A percentile compares a stretch with the other conserved stretches of the same genome.
Conservation (phyloP, 192 early-diverging fungal species). For the Entophlyctis helioformis region DNA sequence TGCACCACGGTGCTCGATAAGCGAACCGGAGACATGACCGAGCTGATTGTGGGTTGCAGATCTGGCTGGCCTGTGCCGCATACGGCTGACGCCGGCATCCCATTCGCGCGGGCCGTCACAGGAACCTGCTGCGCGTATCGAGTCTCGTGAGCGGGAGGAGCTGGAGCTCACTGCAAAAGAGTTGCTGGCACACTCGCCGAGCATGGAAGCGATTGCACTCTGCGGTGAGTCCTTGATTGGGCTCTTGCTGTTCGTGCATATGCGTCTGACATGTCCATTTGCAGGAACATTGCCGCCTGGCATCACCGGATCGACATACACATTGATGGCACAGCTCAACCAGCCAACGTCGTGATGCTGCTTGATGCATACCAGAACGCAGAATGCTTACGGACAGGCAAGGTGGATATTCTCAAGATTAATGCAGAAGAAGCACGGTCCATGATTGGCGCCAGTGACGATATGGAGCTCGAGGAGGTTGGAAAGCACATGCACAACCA, state of each 20-base stretch:
- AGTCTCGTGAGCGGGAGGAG: not conserved
- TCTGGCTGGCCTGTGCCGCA: no score
- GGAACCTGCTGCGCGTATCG: slow-evolving; percentile 5
- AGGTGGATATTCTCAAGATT: slow-evolving; percentile 14
- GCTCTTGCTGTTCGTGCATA: no score
- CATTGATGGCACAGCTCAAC: not conserved
- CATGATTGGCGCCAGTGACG: slow-evolving; percentile 1
- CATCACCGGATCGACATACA: slow-evolving; percentile 2
- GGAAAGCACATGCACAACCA: slow-evolving; percentile 2
- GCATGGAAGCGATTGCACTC: slow-evolving; percentile 4
- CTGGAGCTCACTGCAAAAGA: not conserved
- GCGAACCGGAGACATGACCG: slow-evolving; percentile 9
- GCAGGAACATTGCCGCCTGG: slow-evolving; percentile 6
- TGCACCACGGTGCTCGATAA: slow-evolving; percentile 14
- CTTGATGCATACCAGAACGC: slow-evolving; percentile 7
- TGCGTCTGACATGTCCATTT: no score
- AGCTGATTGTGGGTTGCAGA: slow-evolving; percentile 13
- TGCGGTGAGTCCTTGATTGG: slow-evolving; percentile 4
- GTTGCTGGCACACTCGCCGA: not conserved
- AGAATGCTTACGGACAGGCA: slow-evolving; percentile 6
- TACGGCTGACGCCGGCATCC: no score
- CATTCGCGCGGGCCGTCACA: not conserved
- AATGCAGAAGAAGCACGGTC: slow-evolving; percentile 6
- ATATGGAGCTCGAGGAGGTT: not conserved
- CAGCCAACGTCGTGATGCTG: slow-evolving; percentile 2